Conservation (phyloP, 257 asterid species). For the Voacanga thouarsii region DNA sequence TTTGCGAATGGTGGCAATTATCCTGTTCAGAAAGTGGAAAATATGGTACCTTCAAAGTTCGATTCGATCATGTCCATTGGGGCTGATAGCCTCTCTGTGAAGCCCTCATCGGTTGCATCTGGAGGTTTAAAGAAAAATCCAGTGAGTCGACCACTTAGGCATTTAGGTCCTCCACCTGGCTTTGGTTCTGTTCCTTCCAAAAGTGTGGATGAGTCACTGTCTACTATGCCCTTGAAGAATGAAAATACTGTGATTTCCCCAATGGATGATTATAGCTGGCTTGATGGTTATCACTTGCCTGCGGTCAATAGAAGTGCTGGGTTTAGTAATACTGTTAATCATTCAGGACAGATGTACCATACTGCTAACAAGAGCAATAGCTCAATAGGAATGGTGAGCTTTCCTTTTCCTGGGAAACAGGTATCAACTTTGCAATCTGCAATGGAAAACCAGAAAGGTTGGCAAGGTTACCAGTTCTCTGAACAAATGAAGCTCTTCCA, state of each 20-base stretch:
- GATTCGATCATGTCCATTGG: constrained; percentile 50
- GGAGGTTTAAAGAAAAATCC: constrained; percentile 78
- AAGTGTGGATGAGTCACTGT: constrained; percentile 49
- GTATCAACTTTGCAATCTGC: constrained; percentile 38
- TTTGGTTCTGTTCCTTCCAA: constrained; percentile 74
- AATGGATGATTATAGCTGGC: constrained; percentile 88
- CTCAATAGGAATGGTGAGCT: constrained; percentile 45
- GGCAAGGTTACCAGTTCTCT: constrained; percentile 49
- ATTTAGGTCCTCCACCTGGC: constrained; percentile 97
- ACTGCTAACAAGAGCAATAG: constrained; percentile 42
- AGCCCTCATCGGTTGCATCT: constrained; percentile 45
- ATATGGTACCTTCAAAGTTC: constrained; percentile 42
- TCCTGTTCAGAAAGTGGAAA: constrained; percentile 40
- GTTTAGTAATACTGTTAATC: constrained; percentile 43
- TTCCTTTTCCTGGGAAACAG: constrained; percentile 93
- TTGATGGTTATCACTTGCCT: constrained; percentile 73
- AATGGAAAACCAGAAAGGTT: constrained; percentile 49
- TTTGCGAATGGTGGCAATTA: constrained; percentile 28
- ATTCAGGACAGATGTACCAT: constrained; percentile 35
- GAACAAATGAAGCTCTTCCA: constrained; percentile 51
- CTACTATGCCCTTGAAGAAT: constrained; percentile 36
- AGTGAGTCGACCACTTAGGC: constrained; percentile 83
- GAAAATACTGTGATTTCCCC: constrained; percentile 38
- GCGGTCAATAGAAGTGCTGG: constrained; percentile 55
- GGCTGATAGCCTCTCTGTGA: constrained; percentile 36